Percentiles rank a stretch among this genome's conserved stretches.
Evolutionary conservation across 495 filamentous ascomycete species (phyloP).

Genomic region (Chlorociboria aeruginascens): DNA sequence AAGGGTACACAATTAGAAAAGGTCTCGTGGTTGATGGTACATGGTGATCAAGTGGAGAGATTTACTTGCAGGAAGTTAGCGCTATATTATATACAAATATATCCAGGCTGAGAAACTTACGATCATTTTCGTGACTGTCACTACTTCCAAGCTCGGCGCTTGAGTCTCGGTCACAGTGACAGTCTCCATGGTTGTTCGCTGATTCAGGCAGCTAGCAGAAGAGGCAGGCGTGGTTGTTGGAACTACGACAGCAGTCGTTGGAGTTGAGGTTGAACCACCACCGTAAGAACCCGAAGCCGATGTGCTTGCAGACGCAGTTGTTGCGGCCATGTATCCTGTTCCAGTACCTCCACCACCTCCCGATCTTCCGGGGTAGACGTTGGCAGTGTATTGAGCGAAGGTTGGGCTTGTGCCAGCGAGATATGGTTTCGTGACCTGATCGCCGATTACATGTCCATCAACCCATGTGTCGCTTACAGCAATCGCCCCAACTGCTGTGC

Average conservation of each 20-base stretch:
- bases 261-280: not conserved
- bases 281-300: not conserved
- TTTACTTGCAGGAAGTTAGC: no score
- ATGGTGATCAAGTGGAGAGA: no score
- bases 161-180: not conserved
- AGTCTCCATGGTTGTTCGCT: not conserved
- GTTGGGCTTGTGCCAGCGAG: not conserved
- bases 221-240: conserved; percentile 1
- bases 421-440: conserved; percentile 23
- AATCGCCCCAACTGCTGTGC: conserved; percentile 17
- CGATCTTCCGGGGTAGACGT: not conserved
- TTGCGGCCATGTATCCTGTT: not conserved
- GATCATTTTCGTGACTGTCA: no score
- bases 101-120: no score
- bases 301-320: not conserved
- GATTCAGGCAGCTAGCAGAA: no score
- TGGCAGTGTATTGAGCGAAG: not conserved
- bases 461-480: conserved; percentile 25
- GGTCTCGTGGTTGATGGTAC: no score
- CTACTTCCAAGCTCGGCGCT: not conserved
- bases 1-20: no score
- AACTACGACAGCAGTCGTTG: not conserved
- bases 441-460: conserved; percentile 27
- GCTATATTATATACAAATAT: no score
- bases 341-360: not conserved